These are phyloP conservation scores for Acarospora socialis DNA, from an alignment of 2,329 filamentous ascomycete species.

Conservation along the genomic window DNA sequence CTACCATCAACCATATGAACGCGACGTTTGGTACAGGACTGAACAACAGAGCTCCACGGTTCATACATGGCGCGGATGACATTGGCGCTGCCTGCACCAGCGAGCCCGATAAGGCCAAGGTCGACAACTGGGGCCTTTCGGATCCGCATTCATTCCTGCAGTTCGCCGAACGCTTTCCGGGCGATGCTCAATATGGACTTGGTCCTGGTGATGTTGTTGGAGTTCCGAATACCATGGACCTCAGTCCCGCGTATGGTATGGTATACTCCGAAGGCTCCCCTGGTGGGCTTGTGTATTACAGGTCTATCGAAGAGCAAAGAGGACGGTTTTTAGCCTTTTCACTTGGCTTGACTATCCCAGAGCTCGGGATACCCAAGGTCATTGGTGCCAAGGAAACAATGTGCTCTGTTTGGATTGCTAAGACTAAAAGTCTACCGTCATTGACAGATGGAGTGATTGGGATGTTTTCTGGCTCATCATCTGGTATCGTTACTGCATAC, in stretches of 20 bases:
- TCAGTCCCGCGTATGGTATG: slow-evolving; percentile 73
- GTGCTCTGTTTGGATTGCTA: slow-evolving; percentile 79
- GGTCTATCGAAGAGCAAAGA: slow-evolving; percentile 56
- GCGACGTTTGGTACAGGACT: slow-evolving; percentile 55
- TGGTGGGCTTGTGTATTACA: slow-evolving; percentile 66
- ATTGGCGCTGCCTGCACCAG: slow-evolving; percentile 65
- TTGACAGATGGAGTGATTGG: slow-evolving; percentile 66
- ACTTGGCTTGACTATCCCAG: slow-evolving; percentile 44
- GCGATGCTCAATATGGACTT: slow-evolving; percentile 60
- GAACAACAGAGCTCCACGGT: slow-evolving; percentile 58
- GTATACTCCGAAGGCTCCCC: slow-evolving; percentile 77
- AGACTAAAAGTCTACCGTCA: slow-evolving; percentile 55
- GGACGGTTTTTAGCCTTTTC: slow-evolving; percentile 59
- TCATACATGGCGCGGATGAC: slow-evolving; percentile 72
- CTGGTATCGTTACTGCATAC: slow-evolving; percentile 71
- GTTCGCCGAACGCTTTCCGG: slow-evolving; percentile 62
- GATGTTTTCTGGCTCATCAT: slow-evolving; percentile 68
- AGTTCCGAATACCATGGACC: slow-evolving; percentile 74
- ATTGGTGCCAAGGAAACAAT: slow-evolving; percentile 56
- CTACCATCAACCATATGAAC: slow-evolving; percentile 65
- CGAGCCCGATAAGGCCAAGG: slow-evolving; percentile 59
- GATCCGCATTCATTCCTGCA: slow-evolving; percentile 64
- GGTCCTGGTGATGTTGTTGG: slow-evolving; percentile 63
- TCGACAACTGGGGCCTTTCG: slow-evolving; percentile 68
- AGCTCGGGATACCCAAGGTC: slow-evolving; percentile 63